phyloP scores from a whole-genome alignment of 176 grass and related monocot genomes.

The Eleusine indica region DNA sequence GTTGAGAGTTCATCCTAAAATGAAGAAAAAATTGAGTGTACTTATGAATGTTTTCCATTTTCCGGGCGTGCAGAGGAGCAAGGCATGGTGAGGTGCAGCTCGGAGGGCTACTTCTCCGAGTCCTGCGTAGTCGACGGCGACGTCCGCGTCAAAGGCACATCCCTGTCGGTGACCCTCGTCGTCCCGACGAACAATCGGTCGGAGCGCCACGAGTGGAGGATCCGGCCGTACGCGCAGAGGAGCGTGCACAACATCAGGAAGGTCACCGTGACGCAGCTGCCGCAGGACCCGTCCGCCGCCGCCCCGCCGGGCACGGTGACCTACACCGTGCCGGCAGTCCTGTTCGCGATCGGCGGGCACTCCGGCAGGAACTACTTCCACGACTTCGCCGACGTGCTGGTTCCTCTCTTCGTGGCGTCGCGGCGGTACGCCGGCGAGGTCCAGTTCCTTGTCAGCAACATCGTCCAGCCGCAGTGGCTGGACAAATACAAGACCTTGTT shows the following conservation, averaged over 20 bases:
- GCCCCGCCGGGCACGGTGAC: background rate
- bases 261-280: slow-evolving; percentile 54
- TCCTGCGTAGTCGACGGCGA: slow-evolving; percentile 73
- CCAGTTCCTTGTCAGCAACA: too few relatives aligned
- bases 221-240: slow-evolving; percentile 60
- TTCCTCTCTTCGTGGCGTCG: too few relatives aligned
- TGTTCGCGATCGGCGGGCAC: background rate
- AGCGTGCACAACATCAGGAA: slow-evolving; percentile 38
- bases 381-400: too few relatives aligned
- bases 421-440: too few relatives aligned
- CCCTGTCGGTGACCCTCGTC: slow-evolving; percentile 31
- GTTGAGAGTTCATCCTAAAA: too few relatives aligned
- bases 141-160: slow-evolving; percentile 58
- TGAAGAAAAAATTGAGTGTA: too few relatives aligned
- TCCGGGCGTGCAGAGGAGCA: too few relatives aligned
- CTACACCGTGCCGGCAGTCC: background rate
- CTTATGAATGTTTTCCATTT: too few relatives aligned
- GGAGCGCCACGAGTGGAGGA: slow-evolving; percentile 50
- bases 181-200: background rate
- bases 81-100: background rate
- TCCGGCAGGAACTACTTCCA: background rate
- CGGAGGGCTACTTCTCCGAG: slow-evolving; percentile 50
- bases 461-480: too few relatives aligned
- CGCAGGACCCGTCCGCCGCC: background rate
- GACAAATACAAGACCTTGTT: too few relatives aligned